These are phyloP conservation scores for Schizosaccharomyces versatilis DNA, from an alignment of 1,139 yeast genomes.

Conservation along the genomic window DNA sequence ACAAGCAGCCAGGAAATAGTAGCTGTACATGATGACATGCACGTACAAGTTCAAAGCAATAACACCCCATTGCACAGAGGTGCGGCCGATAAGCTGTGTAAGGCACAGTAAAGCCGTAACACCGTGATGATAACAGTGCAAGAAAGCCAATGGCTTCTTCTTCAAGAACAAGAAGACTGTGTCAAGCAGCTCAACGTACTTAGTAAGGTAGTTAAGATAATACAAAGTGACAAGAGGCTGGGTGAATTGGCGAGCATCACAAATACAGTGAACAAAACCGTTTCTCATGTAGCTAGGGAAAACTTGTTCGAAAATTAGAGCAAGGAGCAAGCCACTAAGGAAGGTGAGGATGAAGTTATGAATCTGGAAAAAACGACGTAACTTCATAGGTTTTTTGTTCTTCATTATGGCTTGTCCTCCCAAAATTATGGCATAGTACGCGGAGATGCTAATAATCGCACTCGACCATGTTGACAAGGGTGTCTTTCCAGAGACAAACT, in stretches of 20 bases:
- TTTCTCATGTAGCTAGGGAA: conserved; percentile 55
- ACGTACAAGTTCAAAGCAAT: conserved; percentile 73
- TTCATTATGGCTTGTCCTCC: conserved; percentile 51
- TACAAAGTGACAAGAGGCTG: conserved; percentile 65
- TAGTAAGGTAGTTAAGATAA: conserved; percentile 19
- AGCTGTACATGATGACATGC: conserved; percentile 95
- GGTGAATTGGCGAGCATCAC: conserved; percentile 63
- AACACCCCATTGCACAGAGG: conserved; percentile 89
- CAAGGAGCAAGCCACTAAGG: conserved; percentile 41
- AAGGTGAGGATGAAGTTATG: conserved; percentile 64
- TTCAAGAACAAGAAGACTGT: conserved; percentile 80
- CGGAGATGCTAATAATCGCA: conserved; percentile 36
- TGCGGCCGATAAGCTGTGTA: conserved; percentile 76
- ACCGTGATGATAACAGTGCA: conserved; percentile 95
- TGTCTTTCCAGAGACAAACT: conserved; percentile 35
- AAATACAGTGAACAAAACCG: conserved; percentile 71
- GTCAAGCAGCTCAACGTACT: conserved; percentile 66
- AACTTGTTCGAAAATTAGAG: conserved; percentile 62
- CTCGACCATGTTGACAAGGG: conserved; percentile 35
- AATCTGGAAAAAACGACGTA: conserved; percentile 51
- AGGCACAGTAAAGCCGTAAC: conserved; percentile 91
- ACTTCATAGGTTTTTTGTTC: conserved; percentile 39
- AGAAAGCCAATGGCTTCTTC: conserved; percentile 43
- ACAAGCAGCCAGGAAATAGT: conserved; percentile 81
- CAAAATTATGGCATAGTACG: conserved; percentile 60